A percentile compares a stretch with the other conserved stretches of the same genome.
These are phyloP conservation scores for Perkinsus marinus DNA, from an alignment of 169 alveolate genomes.

Conservation along the genomic window DNA sequence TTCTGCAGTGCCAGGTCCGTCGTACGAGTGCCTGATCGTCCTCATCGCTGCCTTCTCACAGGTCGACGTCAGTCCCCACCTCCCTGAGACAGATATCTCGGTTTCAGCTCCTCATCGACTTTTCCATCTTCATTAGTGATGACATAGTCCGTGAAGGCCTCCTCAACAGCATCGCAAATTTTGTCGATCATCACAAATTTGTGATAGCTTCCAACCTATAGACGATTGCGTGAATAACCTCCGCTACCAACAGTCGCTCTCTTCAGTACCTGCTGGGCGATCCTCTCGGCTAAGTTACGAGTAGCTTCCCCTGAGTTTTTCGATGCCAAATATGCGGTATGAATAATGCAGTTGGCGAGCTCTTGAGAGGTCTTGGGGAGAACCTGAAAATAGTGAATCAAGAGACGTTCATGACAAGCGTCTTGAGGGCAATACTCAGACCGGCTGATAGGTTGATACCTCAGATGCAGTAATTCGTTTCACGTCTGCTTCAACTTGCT, in stretches of 20 bases:
- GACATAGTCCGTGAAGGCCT: neutral
- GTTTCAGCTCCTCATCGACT: neutral
- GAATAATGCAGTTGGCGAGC: conserved; percentile 37
- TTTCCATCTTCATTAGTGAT: neutral
- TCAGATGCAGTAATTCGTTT: neutral
- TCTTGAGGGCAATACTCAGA: too few species aligned
- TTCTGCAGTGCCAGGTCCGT: conserved; percentile 38
- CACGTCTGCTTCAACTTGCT: neutral
- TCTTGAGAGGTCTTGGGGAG: conserved; percentile 45
- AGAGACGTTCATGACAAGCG: too few species aligned
- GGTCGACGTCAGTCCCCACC: neutral
- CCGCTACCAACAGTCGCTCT: neutral
- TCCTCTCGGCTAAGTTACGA: neutral
- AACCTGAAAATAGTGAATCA: neutral
- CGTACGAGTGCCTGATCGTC: neutral
- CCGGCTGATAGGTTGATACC: too few species aligned
- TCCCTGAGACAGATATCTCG: neutral
- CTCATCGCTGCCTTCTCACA: neutral
- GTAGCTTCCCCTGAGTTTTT: conserved; percentile 21
- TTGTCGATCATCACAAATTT: conserved; percentile 8
- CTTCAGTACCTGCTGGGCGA: conserved; percentile 5
- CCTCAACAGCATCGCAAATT: neutral
- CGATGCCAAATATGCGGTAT: conserved; percentile 37
- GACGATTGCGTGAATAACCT: neutral
- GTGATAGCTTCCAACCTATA: conserved; percentile 16